A percentile compares a stretch with the other conserved stretches of the same genome.
These are phyloP conservation scores for Albizia julibrissin DNA, from an alignment of 306 rosid genomes.

Conservation along the genomic window DNA sequence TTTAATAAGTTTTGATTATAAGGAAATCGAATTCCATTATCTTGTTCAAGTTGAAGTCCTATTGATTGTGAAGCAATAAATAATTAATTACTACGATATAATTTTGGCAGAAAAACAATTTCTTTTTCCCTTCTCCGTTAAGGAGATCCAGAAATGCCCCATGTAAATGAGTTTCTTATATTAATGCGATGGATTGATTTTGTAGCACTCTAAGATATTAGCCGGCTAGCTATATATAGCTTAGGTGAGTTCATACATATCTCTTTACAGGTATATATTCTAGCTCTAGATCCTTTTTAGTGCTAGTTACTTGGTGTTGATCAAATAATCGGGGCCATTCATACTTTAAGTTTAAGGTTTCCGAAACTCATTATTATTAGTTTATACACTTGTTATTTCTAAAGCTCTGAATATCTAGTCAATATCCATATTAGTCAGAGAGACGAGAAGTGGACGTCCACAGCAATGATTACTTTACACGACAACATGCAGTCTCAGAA, in stretches of 20 bases:
- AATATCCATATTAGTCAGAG: not conserved
- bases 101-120: not conserved
- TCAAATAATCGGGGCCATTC: not conserved
- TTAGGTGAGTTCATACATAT: not conserved
- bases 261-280: not conserved
- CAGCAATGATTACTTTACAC: not conserved
- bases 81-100: not conserved
- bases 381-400: not conserved
- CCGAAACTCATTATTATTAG: not conserved
- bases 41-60: not conserved
- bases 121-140: not conserved
- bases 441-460: not conserved
- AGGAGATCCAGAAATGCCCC: not conserved
- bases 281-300: not conserved
- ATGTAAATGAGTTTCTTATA: not conserved
- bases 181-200: too few species aligned
- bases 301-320: not conserved
- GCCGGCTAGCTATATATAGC: not conserved
- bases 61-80: not conserved
- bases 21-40: not conserved
- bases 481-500: not conserved
- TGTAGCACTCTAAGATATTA: slow-evolving; percentile 5
- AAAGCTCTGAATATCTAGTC: not conserved
- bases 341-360: not conserved
- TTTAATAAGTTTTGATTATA: not conserved